Evolutionary conservation across 2,329 filamentous ascomycete species (phyloP).

Genomic region (Aspergillus ochraceoroseus): DNA sequence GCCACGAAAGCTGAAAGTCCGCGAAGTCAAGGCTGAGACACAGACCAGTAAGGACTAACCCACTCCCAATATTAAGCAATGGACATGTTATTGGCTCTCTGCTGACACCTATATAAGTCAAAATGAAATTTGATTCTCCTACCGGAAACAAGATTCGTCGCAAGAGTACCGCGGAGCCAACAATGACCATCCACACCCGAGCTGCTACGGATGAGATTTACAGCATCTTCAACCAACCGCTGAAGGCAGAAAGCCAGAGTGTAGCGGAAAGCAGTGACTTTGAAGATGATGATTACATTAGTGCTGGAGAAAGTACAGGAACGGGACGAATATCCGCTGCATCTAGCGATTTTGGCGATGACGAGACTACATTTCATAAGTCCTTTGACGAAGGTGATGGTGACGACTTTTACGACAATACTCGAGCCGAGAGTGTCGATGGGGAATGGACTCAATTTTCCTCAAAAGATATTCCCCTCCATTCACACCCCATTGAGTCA

Average conservation of each 20-base stretch:
- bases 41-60: conserved; percentile 67
- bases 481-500: conserved; percentile 23
- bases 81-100: background rate
- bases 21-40: conserved; percentile 78
- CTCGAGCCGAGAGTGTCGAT: conserved; percentile 53
- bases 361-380: conserved; percentile 44
- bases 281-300: conserved; percentile 72
- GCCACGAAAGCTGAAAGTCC: conserved; percentile 69
- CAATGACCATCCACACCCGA: conserved; percentile 94
- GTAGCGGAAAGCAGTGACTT: conserved; percentile 61
- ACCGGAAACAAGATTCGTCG: conserved; percentile 77
- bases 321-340: conserved; percentile 65
- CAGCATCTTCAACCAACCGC: conserved; percentile 87
- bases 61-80: no score
- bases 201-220: conserved; percentile 97
- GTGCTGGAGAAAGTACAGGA: conserved; percentile 75
- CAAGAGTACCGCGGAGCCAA: conserved; percentile 74
- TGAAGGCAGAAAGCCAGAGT: conserved; percentile 49
- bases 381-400: conserved; percentile 45
- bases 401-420: conserved; percentile 40
- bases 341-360: conserved; percentile 62
- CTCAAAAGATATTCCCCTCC: conserved; percentile 56
- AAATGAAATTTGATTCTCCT: conserved; percentile 87
- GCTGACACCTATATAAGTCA: conserved; percentile 58
- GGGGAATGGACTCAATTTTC: conserved; percentile 90